A percentile compares a stretch with the other conserved stretches of the same genome.
Evolutionary conservation across 176 grass and related monocot genomes (phyloP).

Genomic region (Areca catechu): DNA sequence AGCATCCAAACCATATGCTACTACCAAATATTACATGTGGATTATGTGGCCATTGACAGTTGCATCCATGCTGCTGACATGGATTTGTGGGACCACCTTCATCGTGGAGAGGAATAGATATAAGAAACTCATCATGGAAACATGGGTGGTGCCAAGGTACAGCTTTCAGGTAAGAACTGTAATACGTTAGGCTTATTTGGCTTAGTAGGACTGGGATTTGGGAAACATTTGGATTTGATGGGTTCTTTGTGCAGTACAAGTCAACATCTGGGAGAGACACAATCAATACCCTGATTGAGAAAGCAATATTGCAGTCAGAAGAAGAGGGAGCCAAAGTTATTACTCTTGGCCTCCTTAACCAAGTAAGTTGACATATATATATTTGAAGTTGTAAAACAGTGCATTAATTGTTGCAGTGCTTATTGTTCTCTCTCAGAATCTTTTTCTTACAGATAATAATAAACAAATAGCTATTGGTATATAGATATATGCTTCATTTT

Average conservation of each 20-base stretch:
- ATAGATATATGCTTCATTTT: no score
- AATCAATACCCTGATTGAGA: conserved; percentile 31
- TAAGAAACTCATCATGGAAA: conserved; percentile 29
- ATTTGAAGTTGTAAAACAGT: not conserved
- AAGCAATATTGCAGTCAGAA: conserved; percentile 46
- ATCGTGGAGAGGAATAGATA: conserved; percentile 33
- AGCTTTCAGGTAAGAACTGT: conserved; percentile 27
- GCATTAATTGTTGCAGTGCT: no score
- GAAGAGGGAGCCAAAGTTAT: conserved; percentile 35
- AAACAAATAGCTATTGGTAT: no score
- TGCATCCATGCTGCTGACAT: conserved; percentile 11
- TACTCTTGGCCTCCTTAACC: conserved; percentile 58
- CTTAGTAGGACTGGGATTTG: not conserved
- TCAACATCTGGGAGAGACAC: conserved; percentile 10
- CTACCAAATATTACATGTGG: not conserved
- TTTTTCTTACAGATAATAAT: no score
- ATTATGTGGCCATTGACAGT: not conserved
- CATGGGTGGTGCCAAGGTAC: conserved; percentile 50
- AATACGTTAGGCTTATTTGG: no score
- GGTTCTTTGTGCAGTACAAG: conserved; percentile 25
- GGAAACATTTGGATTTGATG: not conserved
- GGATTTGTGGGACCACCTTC: conserved; percentile 14
- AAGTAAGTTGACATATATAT: conserved; percentile 25
- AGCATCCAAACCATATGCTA: conserved; percentile 27
- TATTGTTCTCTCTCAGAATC: no score